Evolutionary conservation across 192 early-diverging fungal genomes (phyloP), one percentile per base, ranked within the genome.

Genomic region (Pecoramyces ruminantium): DNA sequence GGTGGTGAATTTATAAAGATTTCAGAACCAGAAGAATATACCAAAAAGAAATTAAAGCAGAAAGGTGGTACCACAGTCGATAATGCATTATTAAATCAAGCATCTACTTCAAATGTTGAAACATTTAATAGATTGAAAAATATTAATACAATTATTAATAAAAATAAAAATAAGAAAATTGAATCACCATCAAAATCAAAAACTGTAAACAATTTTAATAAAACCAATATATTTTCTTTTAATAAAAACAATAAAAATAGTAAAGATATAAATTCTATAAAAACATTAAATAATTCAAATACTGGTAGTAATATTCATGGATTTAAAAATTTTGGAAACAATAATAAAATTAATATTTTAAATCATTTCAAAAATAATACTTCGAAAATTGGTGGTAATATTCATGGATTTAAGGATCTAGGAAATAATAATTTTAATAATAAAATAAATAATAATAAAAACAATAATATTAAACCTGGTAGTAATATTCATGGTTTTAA

Each of bases 1-100:
- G 92, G 92, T n/a, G 92, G 92, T 21, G 86, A 82, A 17, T 93
- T 85, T 79, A 82, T 81, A n/a, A 93, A 93, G 67, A 89, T 92
- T 28, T 82, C 90, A 1, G 86, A 84, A 30, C 92, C 92, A 29
- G 85, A 86, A 17, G 51, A 67, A 67, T 67, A 67, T 67, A 67
- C 51, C 9, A 18, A 21, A 25, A 67, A 67, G 11, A 18, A 17
- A 6, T n/a, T 67, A 9, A 67, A 67, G 25, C 25, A 67, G 9
- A 18, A 67, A n/a, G 51, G 51, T 0, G 25, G 51, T 0, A 6
- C 17, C 17, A n/a, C 17, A 1, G 25, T 67, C 8, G 51, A 67
- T n/a, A 67, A 25, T 2, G 25, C 51, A 4, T 21, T 67, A 9
- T n/a, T 67, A 25, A 67, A 67, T 67, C 51, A 67, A 67, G 17